Evolutionary conservation across 257 asterid species (phyloP).

Genomic region (Parsonsia alboflavescens): DNA sequence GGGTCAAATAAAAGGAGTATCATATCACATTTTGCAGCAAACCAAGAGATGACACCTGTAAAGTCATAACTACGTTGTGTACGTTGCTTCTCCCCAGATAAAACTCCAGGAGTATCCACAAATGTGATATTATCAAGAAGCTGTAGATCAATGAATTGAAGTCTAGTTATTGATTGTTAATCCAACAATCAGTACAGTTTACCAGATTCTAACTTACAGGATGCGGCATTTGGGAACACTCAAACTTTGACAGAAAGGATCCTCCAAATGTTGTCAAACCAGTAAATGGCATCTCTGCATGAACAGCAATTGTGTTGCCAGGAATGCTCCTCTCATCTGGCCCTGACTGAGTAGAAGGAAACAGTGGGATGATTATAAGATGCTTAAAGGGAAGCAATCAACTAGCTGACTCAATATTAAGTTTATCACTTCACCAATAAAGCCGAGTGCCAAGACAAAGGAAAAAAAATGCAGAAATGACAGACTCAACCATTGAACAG

Average conservation of each 20-base stretch:
- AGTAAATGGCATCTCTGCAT: slow-evolving; percentile 75
- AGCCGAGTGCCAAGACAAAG: neutral
- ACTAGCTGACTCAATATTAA: neutral
- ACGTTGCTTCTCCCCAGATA: slow-evolving; percentile 95
- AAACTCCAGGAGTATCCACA: slow-evolving; percentile 98
- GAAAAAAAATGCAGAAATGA: neutral
- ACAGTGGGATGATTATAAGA: neutral
- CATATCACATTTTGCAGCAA: slow-evolving; percentile 90
- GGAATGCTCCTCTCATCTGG: slow-evolving; percentile 96
- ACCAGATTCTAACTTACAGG: slow-evolving; percentile 52
- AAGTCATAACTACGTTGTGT: slow-evolving; percentile 94
- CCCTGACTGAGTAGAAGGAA: slow-evolving; percentile 54
- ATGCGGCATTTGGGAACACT: slow-evolving; percentile 97
- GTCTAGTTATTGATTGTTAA: neutral
- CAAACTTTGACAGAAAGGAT: slow-evolving; percentile 86
- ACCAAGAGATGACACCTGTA: slow-evolving; percentile 97
- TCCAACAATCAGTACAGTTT: neutral
- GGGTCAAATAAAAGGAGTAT: slow-evolving; percentile 93
- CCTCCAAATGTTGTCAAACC: slow-evolving; percentile 83
- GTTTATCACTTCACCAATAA: neutral
- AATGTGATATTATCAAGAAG: slow-evolving; percentile 77
- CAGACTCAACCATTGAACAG: neutral
- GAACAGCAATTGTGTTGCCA: slow-evolving; percentile 92
- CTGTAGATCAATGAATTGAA: slow-evolving; percentile 32
- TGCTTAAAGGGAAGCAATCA: neutral